These are phyloP conservation scores for Noccaea caerulescens DNA, from an alignment of 345 rosid species.

Conservation along the genomic window DNA sequence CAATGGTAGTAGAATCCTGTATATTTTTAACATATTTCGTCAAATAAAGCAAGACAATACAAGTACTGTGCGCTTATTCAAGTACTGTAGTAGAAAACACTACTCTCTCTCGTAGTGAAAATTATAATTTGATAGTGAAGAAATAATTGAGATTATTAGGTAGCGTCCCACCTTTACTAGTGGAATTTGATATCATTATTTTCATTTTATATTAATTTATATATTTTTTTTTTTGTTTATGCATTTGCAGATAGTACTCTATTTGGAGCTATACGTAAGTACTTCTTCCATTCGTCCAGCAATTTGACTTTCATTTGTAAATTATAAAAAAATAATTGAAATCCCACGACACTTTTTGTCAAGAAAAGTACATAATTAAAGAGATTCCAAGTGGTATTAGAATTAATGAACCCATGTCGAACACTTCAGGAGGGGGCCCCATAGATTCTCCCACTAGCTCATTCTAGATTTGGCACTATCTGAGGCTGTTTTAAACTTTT, in stretches of 20 bases:
- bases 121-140: too few relatives aligned
- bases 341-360: constrained; percentile 10
- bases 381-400: constrained; percentile 39
- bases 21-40: constrained; percentile 2
- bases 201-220: constrained; percentile 1
- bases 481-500: constrained; percentile 19
- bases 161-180: constrained; percentile 7
- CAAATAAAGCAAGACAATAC: background rate
- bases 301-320: background rate
- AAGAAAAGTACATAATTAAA: constrained; percentile 19
- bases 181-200: constrained; percentile 2
- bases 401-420: too few relatives aligned
- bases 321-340: background rate
- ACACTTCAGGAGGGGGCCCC: constrained; percentile 37
- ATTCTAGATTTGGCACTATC: constrained; percentile 41
- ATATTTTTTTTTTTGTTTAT: constrained; percentile 22
- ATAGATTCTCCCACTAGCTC: constrained; percentile 26
- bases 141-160: too few relatives aligned
- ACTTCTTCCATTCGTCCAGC: constrained; percentile 28
- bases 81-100: background rate
- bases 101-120: too few relatives aligned
- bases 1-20: too few relatives aligned
- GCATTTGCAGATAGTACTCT: constrained; percentile 75
- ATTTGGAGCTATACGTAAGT: constrained; percentile 94
- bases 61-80: background rate